Base-by-base conservation (phyloP, 140 eudicot species). In the Oenanthe javanica region DNA sequence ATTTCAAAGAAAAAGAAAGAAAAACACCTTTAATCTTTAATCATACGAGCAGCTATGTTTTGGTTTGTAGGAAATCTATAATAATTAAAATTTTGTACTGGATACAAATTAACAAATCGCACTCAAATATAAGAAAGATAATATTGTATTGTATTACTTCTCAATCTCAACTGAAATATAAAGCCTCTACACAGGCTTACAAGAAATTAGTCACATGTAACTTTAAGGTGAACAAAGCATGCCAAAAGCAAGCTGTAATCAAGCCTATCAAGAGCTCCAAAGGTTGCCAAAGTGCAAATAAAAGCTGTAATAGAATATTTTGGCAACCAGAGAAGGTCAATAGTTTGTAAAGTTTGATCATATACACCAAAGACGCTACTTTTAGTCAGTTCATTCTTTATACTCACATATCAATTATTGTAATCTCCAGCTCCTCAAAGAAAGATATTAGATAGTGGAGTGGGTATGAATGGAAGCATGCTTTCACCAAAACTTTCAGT, bases 401-500 rank as follows among this genome's bases (percentile, higher is more conserved):
- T 19, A 7, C 15, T 48, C 42, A 19, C 38, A 45, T 38, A 40
- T 77, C 67, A 18, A 16, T 25, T 12, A 42, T 12, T 61, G 5
- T 48, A 21, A 5, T 18, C 40, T 47, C 23, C 42, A 16, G 47
- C 43, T 67, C 16, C 81, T 84, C 79, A 90, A 86, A 88, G 63
- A 83, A 90, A 90, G 19, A 84, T 66, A 69, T 87, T 87, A 79
- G 87, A 78, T 54, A 85, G 94, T 49, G 97, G 97, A 9, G 89
- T 75, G 4, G 97, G 97, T 75, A 85, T 91, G 84, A 95, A 95
- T 3, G 89, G 81, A 57, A 86, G 83, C 90, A 92, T 90, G 85
- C 97, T 86, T 85, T 89, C 89, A 82, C 99, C 99, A 83, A 95
- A 95, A 84, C 84, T 72, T 73, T 89, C 91, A 79, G 76, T 79